Base-by-base conservation (phyloP, 306 rosid genomes). In the Quercus mongolica region DNA sequence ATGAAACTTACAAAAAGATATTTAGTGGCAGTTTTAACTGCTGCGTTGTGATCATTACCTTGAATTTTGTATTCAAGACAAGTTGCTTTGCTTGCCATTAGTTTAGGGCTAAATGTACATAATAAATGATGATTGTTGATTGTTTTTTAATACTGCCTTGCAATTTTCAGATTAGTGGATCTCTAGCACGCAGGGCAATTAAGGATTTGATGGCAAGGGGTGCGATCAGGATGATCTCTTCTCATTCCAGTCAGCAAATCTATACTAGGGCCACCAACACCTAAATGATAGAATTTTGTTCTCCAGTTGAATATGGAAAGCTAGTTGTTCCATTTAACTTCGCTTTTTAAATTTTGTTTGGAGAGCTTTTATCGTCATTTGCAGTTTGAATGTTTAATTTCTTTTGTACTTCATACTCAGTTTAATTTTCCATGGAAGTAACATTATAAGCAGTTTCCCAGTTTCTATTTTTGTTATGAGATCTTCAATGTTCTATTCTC, bases 191-290 rank as follows among this genome's bases (percentile, higher is more conserved):
- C 18, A 35, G 72, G 38, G 72, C 72, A 33, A 68, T 68, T 33
- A 68, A 68, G 72, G 72, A 68, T 68, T 68, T 68, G 52, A 68
- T 68, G 72, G 72, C 72, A 35, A 68, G 72, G 72, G 72, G 72
- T 10, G 10, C 72, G 0, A 68, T 68, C 11, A 68, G 72, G 51
- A 68, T 68, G 72, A 68, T 68, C 52, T 68, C 72, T 19, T 10
- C 72, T 68, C 72, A 68, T 38, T 38, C 72, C 72, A 68, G 72
- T 35, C 72, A 35, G 72, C 72, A 68, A 46, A 68, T 68, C 25
- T 68, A 68, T 19, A 68, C 72, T 19, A 68, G 72, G 72, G 72
- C 72, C 72, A 68, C 72, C 38, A 68, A 68, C n/a, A 68, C 72
- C 28, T 68, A 68, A 6, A 18, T 35, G 72, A 10, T 21, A 30